phyloP scores from a whole-genome alignment of 2,329 filamentous ascomycete genomes.

The Stromatinia cepivora region DNA sequence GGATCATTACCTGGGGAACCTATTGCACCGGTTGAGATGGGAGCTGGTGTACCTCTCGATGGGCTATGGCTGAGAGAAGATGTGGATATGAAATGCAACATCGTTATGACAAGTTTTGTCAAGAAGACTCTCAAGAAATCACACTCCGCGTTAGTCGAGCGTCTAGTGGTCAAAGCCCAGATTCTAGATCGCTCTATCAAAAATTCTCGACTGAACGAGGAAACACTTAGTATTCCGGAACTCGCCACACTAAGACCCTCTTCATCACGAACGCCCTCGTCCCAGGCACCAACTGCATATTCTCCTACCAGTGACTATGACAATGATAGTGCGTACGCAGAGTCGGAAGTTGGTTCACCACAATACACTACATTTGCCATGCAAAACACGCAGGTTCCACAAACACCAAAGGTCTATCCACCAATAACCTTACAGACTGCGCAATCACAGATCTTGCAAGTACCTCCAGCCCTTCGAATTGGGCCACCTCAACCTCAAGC shows the following conservation, averaged over 20 bases:
- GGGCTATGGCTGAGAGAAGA: conserved; percentile 85
- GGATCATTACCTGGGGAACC: conserved; percentile 72
- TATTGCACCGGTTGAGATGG: conserved; percentile 63
- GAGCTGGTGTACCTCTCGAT: conserved; percentile 61
- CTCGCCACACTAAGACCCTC: not conserved
- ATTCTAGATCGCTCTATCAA: conserved; percentile 29
- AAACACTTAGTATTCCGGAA: not conserved
- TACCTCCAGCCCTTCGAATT: conserved; percentile 12
- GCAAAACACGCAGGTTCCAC: conserved; percentile 4
- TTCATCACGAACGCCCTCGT: conserved; percentile 3
- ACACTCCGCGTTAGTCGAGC: conserved; percentile 68
- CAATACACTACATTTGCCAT: not conserved
- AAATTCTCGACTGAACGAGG: conserved; percentile 28
- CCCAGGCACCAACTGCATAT: conserved; percentile 16
- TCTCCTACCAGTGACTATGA: conserved; percentile 25
- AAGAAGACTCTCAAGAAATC: conserved; percentile 80
- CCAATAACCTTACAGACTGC: conserved; percentile 10
- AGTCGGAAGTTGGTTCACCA: conserved; percentile 6
- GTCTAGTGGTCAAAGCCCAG: conserved; percentile 56
- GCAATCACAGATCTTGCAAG: conserved; percentile 9
- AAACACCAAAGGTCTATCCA: conserved; percentile 1
- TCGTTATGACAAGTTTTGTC: conserved; percentile 73
- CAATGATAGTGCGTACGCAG: conserved; percentile 10
- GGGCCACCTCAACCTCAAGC: not conserved
- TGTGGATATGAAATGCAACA: conserved; percentile 77